A percentile compares a stretch with the other conserved stretches of the same genome.
Conservation (phyloP, 2,329 filamentous ascomycete species). For the Bipolaris sorokiniana region DNA sequence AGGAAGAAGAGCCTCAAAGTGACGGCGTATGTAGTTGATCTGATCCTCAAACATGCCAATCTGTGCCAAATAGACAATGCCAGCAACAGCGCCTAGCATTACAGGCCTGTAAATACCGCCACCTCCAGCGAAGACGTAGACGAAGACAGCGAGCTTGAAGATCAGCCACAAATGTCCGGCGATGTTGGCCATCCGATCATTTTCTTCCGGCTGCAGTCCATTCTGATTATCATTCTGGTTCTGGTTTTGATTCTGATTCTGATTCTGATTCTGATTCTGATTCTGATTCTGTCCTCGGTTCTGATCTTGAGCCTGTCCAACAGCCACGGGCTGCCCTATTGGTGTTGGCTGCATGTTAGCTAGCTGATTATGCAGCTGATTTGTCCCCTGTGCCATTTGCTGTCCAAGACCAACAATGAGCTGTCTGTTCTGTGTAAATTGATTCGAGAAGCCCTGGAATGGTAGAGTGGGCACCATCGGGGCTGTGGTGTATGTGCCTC, state of each 20-base stretch:
- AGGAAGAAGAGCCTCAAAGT: conserved; percentile 54
- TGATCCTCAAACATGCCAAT: conserved; percentile 51
- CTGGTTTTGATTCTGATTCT: conserved; percentile 16
- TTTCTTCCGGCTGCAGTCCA: conserved; percentile 23
- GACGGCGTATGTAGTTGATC: conserved; percentile 46
- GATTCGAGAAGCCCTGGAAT: conserved; percentile 41
- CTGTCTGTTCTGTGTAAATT: conserved; percentile 44
- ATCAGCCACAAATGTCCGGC: conserved; percentile 62
- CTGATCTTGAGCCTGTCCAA: conserved; percentile 20
- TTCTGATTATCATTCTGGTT: conserved; percentile 16
- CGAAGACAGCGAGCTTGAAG: conserved; percentile 63
- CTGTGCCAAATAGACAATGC: conserved; percentile 52
- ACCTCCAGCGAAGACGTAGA: conserved; percentile 61
- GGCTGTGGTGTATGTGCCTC: conserved; percentile 44
- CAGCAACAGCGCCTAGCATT: conserved; percentile 49
- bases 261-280: conserved; percentile 19
- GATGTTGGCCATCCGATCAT: conserved; percentile 36
- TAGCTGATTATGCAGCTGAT: conserved; percentile 26
- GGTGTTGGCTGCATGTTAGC: conserved; percentile 27
- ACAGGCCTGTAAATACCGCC: conserved; percentile 52
- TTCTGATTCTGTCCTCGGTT: conserved; percentile 23
- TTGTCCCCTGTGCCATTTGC: conserved; percentile 33
- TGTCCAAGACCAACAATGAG: conserved; percentile 41
- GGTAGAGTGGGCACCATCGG: conserved; percentile 37
- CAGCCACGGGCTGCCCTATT: conserved; percentile 21